Evolutionary conservation across 2,329 filamentous ascomycete genomes (phyloP), one percentile per base, ranked within the genome.

Genomic region (Paramyrothecium roridum): DNA sequence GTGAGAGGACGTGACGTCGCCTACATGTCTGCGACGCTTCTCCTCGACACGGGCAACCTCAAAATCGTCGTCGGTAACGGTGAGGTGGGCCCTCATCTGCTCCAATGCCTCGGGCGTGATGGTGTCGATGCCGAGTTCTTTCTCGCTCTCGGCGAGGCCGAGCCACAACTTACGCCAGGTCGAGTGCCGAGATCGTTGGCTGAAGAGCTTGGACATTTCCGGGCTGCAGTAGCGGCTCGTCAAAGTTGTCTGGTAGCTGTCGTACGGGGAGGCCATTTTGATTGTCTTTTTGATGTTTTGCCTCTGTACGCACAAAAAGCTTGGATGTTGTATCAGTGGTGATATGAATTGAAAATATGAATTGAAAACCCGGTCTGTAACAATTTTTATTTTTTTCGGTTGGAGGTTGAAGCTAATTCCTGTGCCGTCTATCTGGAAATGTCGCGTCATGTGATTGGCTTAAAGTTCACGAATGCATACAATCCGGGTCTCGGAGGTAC

Each of bases 81-180:
- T 80, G 48, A 93, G 77, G 57, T 93, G 81, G n/a, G 84, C 82
- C 60, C 82, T 80, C 83, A 96, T 89, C 72, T 92, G 83, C 56
- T 86, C 81, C 52, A 97, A 78, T 10, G 92, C 92, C 65, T 93
- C 85, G 20, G 81, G 72, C 16, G 83, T 86, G 68, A 96, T 93
- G 48, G 75, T 69, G 10, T 82, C 76, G 49, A 96, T 82, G 3
- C 91, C 91, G 2, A 96, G 82, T 71, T 93, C 88, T 70, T 86
- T 87, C 78, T 96, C 88, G 11, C 83, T 80, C 78, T 96, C 88
- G 22, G 92, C 92, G 12, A 96, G 87, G 74, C 82, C 86, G 48
- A 93, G 77, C 93, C 93, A 97, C 19, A 96, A 84, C 70, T 90
- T 82, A 60, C 92, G 85, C 91, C 91, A 96, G 54, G 86, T 91